Evolutionary conservation across 1,284 basidiomycete genomes (phyloP).

Genomic region (Retiboletus fuscus): DNA sequence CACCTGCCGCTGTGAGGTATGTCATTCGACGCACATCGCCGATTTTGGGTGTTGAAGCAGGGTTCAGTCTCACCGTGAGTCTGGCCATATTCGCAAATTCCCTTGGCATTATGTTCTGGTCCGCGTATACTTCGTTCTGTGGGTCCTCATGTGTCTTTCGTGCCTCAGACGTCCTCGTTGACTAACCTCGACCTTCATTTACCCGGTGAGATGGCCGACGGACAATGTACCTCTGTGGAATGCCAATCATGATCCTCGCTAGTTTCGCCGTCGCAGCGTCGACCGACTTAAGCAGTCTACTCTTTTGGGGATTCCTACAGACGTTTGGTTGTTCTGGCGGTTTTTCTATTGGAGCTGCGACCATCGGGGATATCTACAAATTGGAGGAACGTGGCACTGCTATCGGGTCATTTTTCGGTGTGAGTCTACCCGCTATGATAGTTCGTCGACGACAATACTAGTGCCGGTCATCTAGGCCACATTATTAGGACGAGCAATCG

Average conservation of each 20-base stretch:
- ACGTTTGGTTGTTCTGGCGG: slow-evolving; percentile 56
- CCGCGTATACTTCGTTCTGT: slow-evolving; percentile 45
- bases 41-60: background rate
- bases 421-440: slow-evolving; percentile 37
- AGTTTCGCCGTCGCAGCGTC: slow-evolving; percentile 57
- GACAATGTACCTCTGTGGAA: slow-evolving; percentile 56
- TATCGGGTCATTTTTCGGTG: slow-evolving; percentile 60
- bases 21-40: slow-evolving; percentile 23
- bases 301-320: slow-evolving; percentile 62
- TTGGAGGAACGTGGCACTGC: slow-evolving; percentile 61
- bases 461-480: slow-evolving; percentile 48
- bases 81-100: slow-evolving; percentile 42
- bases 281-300: slow-evolving; percentile 50
- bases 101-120: slow-evolving; percentile 43
- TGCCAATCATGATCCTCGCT: slow-evolving; percentile 60
- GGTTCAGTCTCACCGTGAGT: slow-evolving; percentile 42
- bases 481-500: slow-evolving; percentile 60
- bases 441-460: background rate
- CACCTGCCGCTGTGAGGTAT: slow-evolving; percentile 54
- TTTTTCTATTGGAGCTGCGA: slow-evolving; percentile 60
- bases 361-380: slow-evolving; percentile 62
- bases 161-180: background rate
- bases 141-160: slow-evolving; percentile 18
- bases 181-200: background rate
- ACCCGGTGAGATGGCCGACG: slow-evolving; percentile 53